Conservation (phyloP, 176 grass and related monocot genomes). For the sorghum (Sorghum bicolor) region DNA sequence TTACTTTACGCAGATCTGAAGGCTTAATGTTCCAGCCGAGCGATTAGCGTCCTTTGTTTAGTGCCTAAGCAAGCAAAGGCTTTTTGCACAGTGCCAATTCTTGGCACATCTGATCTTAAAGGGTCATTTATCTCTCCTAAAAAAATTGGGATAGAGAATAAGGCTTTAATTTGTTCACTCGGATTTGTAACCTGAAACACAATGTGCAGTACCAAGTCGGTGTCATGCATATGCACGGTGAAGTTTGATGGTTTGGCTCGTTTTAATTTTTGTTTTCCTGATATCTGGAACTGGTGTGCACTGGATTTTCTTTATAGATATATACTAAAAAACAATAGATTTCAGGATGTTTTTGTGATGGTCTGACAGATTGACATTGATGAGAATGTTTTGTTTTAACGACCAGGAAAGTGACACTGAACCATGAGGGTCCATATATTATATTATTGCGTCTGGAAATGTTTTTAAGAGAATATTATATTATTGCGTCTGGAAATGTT, state of each 20-base stretch:
- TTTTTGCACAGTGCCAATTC: slow-evolving; percentile 1
- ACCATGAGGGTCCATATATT: slow-evolving; percentile 28
- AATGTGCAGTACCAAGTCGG: not conserved
- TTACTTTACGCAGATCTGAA: slow-evolving; percentile 44
- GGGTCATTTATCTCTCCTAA: not conserved
- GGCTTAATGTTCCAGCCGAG: slow-evolving; percentile 13
- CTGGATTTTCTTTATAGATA: not conserved
- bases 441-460: slow-evolving; percentile 8
- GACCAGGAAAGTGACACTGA: slow-evolving; percentile 40
- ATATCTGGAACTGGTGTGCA: not conserved
- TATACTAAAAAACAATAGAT: not conserved
- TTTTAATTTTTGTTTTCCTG: not conserved
- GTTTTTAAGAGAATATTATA: slow-evolving; percentile 27
- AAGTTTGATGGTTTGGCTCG: not conserved
- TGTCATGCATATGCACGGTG: not conserved
- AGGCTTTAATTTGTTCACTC: not conserved
- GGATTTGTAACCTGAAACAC: not conserved
- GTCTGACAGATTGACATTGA: slow-evolving; percentile 14
- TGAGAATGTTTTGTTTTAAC: slow-evolving; percentile 33
- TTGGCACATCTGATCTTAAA: slow-evolving; percentile 13
- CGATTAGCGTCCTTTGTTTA: slow-evolving; percentile 25
- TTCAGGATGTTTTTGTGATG: slow-evolving; percentile 15
- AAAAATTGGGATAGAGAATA: not conserved
- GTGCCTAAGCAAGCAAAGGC: slow-evolving; percentile 51
- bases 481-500: slow-evolving; percentile 18